These are phyloP conservation scores for Rhizopogon salebrosus DNA, from an alignment of 768 basidiomycete genomes.

Conservation along the genomic window DNA sequence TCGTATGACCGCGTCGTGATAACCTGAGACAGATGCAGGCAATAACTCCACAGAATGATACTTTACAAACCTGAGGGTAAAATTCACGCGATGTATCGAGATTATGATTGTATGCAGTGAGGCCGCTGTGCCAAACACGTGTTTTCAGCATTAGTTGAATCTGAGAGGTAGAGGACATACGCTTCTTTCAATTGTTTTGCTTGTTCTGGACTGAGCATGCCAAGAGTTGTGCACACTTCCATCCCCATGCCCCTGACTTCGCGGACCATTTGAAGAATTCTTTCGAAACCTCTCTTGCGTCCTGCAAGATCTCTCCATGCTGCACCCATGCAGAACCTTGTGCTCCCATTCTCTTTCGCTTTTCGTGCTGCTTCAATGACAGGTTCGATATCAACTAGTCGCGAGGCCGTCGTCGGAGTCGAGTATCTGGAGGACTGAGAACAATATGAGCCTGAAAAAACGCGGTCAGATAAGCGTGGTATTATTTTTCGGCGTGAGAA, in stretches of 20 bases:
- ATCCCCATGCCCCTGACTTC: constrained; percentile 93
- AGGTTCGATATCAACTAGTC: constrained; percentile 83
- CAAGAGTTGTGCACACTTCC: constrained; percentile 99
- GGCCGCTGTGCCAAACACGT: constrained; percentile 45
- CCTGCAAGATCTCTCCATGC: constrained; percentile 96
- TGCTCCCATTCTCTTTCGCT: constrained; percentile 95
- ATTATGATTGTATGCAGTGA: constrained; percentile 99
- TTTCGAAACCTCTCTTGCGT: constrained; percentile 88
- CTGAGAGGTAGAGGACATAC: constrained; percentile 37
- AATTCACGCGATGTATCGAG: constrained; percentile 96
- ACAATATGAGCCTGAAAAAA: constrained; percentile 80
- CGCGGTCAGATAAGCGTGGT: constrained; percentile 1
- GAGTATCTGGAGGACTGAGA: constrained; percentile 95
- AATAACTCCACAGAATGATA: neutral
- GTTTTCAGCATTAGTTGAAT: constrained; percentile 8
- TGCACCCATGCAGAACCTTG: constrained; percentile 98
- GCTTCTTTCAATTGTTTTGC: constrained; percentile 90
- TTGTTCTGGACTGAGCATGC: constrained; percentile 94
- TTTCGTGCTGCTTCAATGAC: constrained; percentile 89
- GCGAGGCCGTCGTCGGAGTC: constrained; percentile 84
- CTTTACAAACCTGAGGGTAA: constrained; percentile 73
- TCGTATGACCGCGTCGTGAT: constrained; percentile 95
- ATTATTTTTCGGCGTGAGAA: constrained; percentile 2
- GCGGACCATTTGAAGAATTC: constrained; percentile 87
- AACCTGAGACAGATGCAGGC: constrained; percentile 47